These are phyloP conservation scores for Suhomyces vadensis DNA, from an alignment of 805 yeast genomes.

Conservation along the genomic window DNA sequence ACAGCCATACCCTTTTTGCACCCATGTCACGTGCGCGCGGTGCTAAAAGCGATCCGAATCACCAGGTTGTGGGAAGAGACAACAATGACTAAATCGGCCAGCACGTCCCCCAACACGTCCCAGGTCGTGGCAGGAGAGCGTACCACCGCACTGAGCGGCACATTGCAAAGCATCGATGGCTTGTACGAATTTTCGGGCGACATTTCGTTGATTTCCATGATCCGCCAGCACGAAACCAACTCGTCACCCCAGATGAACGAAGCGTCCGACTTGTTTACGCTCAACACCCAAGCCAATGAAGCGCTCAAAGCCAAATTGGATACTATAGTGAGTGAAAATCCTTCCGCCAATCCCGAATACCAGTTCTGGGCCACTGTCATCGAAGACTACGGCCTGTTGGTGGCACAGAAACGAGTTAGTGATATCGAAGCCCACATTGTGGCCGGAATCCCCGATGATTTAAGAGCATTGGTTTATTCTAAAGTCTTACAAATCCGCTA, in stretches of 20 bases:
- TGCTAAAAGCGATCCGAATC: neutral
- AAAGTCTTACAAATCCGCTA: conserved; percentile 33
- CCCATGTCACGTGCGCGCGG: conserved; percentile 2
- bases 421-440: conserved; percentile 25
- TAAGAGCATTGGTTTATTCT: conserved; percentile 34
- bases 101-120: neutral
- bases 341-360: conserved; percentile 6
- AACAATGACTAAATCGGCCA: neutral
- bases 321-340: conserved; percentile 1
- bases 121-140: neutral
- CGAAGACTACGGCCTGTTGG: conserved; percentile 15
- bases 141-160: neutral
- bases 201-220: conserved; percentile 22
- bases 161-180: neutral
- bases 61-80: neutral
- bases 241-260: conserved; percentile 28
- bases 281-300: conserved; percentile 7
- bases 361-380: conserved; percentile 22
- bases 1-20: too few species aligned
- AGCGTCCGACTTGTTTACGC: conserved; percentile 24
- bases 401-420: conserved; percentile 8
- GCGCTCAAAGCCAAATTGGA: conserved; percentile 3
- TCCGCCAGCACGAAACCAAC: conserved; percentile 28
- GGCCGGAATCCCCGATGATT: conserved; percentile 31
- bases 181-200: conserved; percentile 15